Conservation (phyloP, 2,329 filamentous ascomycete species). For the Exutisphaerella laricina region DNA sequence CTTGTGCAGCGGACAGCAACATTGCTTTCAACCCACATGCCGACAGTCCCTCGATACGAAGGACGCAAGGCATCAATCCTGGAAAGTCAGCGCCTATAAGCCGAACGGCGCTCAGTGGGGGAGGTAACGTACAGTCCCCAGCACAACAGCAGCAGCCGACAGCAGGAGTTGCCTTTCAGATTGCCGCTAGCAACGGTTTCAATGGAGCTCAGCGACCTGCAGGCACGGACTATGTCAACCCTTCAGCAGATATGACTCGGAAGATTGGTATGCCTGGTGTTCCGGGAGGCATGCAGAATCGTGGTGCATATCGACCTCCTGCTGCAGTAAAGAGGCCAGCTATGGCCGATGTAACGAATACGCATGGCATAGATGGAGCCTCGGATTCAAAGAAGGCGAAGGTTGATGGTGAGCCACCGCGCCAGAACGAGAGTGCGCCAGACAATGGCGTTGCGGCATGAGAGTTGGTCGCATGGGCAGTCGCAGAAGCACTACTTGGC, state of each 20-base stretch:
- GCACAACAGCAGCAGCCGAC: conserved; percentile 10
- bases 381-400: conserved; percentile 40
- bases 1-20: conserved; percentile 29
- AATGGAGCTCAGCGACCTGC: conserved; percentile 18
- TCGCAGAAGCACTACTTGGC: not conserved
- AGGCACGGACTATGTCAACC: conserved; percentile 44
- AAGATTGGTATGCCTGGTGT: conserved; percentile 45
- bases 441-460: conserved; percentile 2
- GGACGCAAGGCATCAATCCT: conserved; percentile 83
- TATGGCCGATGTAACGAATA: conserved; percentile 45
- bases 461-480: not conserved
- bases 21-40: conserved; percentile 45
- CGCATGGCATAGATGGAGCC: conserved; percentile 31
- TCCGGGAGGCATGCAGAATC: conserved; percentile 37
- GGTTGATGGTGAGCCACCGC: conserved; percentile 25
- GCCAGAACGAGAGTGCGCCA: conserved; percentile 2
- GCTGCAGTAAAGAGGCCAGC: conserved; percentile 33
- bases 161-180: conserved; percentile 9
- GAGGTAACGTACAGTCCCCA: conserved; percentile 5
- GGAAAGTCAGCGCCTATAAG: conserved; percentile 67
- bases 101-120: conserved; percentile 24
- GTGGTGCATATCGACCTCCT: conserved; percentile 44
- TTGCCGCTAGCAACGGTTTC: conserved; percentile 12
- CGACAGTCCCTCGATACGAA: conserved; percentile 70
- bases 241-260: conserved; percentile 42